Conservation (phyloP, 768 basidiomycete species). For the Tricholoma sp. region DNA sequence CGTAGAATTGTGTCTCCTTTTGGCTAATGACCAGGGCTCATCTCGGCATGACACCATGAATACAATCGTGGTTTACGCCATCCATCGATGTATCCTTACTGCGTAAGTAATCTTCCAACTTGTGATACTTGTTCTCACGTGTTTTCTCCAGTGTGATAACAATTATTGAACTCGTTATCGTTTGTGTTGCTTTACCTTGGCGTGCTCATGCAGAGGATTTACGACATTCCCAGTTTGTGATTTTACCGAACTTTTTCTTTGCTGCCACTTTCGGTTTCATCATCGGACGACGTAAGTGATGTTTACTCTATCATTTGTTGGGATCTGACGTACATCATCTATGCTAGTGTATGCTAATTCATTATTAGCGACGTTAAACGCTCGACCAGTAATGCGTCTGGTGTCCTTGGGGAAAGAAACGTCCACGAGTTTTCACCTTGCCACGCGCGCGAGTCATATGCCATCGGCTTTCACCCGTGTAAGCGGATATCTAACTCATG, state of each 20-base stretch:
- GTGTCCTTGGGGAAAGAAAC: conserved; percentile 20
- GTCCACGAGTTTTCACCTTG: conserved; percentile 31
- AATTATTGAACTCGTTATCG: conserved; percentile 31
- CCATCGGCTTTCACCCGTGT: conserved; percentile 15
- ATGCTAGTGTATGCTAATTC: conserved; percentile 42
- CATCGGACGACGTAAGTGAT: conserved; percentile 41
- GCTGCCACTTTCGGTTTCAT: conserved; percentile 46
- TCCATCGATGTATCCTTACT: conserved; percentile 49
- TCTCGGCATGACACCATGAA: conserved; percentile 38
- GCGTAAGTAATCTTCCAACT: conserved; percentile 28
- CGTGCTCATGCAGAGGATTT: not conserved
- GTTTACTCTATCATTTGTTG: not conserved
- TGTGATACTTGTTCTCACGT: not conserved
- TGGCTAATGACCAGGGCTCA: conserved; percentile 36
- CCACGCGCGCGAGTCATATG: conserved; percentile 13
- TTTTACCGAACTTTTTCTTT: conserved; percentile 39
- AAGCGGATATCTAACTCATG: not conserved
- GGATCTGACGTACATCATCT: not conserved
- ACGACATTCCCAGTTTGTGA: conserved; percentile 27
- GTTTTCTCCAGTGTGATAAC: conserved; percentile 29
- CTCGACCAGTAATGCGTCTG: conserved; percentile 29
- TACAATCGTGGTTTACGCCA: conserved; percentile 41
- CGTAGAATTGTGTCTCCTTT: conserved; percentile 34
- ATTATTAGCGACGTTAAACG: conserved; percentile 39
- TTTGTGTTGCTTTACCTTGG: conserved; percentile 12